phyloP scores from a whole-genome alignment of 2,329 filamentous ascomycete species.

The Phialophora verrucosa region DNA sequence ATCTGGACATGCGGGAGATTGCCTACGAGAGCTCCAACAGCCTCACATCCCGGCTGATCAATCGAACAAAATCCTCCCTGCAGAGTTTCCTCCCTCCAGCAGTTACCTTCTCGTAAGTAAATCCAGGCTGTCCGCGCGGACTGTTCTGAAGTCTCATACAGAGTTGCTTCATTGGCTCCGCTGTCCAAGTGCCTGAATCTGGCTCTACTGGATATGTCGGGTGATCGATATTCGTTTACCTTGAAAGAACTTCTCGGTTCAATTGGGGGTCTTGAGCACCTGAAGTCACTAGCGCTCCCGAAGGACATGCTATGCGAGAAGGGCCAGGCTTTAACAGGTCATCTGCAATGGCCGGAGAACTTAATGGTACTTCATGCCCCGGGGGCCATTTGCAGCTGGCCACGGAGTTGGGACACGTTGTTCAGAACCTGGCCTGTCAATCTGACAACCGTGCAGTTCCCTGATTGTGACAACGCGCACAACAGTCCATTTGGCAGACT shows the following conservation, averaged over 20 bases:
- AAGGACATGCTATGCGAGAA: slow-evolving; percentile 17
- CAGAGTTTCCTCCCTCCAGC: slow-evolving; percentile 64
- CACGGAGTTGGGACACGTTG: slow-evolving; percentile 21
- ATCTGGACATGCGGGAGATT: slow-evolving; percentile 60
- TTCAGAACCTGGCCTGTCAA: slow-evolving; percentile 26
- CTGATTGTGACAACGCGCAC: background rate
- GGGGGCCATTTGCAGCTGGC: slow-evolving; percentile 12
- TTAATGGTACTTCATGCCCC: slow-evolving; percentile 26
- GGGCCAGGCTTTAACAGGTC: background rate
- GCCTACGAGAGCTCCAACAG: slow-evolving; percentile 66
- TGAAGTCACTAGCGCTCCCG: slow-evolving; percentile 56
- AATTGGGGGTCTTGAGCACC: slow-evolving; percentile 52
- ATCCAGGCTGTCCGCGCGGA: background rate
- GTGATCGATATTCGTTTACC: slow-evolving; percentile 58
- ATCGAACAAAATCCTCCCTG: slow-evolving; percentile 59
- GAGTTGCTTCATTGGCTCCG: slow-evolving; percentile 61
- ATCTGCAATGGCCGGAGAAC: slow-evolving; percentile 28
- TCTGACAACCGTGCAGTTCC: slow-evolving; percentile 26
- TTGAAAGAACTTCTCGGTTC: slow-evolving; percentile 59
- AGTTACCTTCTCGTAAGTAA: slow-evolving; percentile 59
- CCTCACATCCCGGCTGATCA: slow-evolving; percentile 62
- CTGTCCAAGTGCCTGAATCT: slow-evolving; percentile 62
- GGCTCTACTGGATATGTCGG: slow-evolving; percentile 57
- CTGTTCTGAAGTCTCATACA: slow-evolving; percentile 19
- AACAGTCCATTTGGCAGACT: background rate